Conservation (phyloP, 148 eudicot species). For the Nepenthes gracilis region DNA sequence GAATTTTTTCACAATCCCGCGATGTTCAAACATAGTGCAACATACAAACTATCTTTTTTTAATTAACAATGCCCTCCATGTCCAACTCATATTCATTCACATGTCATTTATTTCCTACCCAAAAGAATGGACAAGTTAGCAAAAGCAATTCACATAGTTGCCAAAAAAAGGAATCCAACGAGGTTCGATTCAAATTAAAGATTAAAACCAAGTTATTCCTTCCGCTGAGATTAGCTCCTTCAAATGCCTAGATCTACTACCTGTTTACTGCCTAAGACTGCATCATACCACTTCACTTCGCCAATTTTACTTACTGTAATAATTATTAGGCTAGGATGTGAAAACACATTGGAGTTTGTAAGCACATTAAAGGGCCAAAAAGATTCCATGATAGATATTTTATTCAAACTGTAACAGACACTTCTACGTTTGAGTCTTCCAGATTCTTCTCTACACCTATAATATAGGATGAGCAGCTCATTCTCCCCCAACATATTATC, state of each 20-base stretch:
- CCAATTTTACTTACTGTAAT: slow-evolving; percentile 56
- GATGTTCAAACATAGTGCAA: slow-evolving; percentile 40
- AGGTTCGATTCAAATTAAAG: not conserved
- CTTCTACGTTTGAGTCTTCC: slow-evolving; percentile 59
- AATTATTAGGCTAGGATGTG: slow-evolving; percentile 39
- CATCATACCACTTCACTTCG: slow-evolving; percentile 71
- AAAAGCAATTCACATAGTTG: too few relatives aligned
- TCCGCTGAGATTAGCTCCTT: slow-evolving; percentile 79
- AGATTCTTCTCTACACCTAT: slow-evolving; percentile 41
- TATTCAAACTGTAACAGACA: slow-evolving; percentile 13
- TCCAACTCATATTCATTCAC: slow-evolving; percentile 71
- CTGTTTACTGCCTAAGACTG: slow-evolving; percentile 74
- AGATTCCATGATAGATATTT: slow-evolving; percentile 1
- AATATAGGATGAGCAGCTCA: slow-evolving; percentile 44
- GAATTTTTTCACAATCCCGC: slow-evolving; percentile 40
- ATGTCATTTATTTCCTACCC: slow-evolving; percentile 89
- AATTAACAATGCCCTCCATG: slow-evolving; percentile 55
- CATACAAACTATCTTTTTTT: slow-evolving; percentile 45
- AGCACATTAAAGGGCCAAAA: not conserved
- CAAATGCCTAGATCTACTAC: slow-evolving; percentile 78
- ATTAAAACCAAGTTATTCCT: slow-evolving; percentile 53
- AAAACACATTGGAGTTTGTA: slow-evolving; percentile 8
- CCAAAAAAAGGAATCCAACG: too few relatives aligned
- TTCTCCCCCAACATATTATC: slow-evolving; percentile 42
- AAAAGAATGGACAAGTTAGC: slow-evolving; percentile 3